Evolutionary conservation across 75 land plant species (phyloP), one percentile per base, ranked within the genome.

Genomic region (Pseudotsuga menziesii): DNA sequence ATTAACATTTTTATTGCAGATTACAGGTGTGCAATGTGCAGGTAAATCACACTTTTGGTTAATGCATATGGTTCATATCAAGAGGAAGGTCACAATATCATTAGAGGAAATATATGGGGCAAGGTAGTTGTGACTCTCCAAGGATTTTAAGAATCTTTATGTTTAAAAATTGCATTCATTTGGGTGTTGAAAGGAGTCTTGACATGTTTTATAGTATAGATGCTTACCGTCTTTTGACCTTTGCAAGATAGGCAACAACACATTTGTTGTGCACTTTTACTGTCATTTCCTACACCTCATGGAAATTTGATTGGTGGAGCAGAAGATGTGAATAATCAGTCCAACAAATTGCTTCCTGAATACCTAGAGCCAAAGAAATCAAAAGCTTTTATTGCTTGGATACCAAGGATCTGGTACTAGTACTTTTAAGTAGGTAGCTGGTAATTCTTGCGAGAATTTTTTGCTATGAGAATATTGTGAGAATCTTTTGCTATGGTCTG

Each of bases 31-130:
- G 44, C 93, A 94, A 57, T 94, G 98, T 87, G 89, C 93, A 78
- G 98, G 95, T 25, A 86, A 85, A 56, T 94, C 99, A n/a, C 94
- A 91, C 78, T 85, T 94, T 79, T 94, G 94, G 86, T 97, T 78
- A 87, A 94, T 80, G 84, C 89, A 25, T 98, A 97, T 89, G 99
- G 99, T 4, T 83, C 90, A 20, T 94, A 94, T 78, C 87, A 82
- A 83, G 99, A 97, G 64, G 99, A 94, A 85, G 99, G 99, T 17
- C 90, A 89, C 75, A 97, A 94, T 83, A 97, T 92, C 71, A 77
- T 79, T 2, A 95, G 83, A 83, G 99, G 99, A n/a, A 88, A 94
- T 67, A 89, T 97, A 22, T 97, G 98, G 98, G 89, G 90, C 69
- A 97, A 91, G 90, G 99, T 92, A 67, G 8, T 19, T 80, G 72